Evolutionary conservation across 352 stramenopile genomes (phyloP).

Genomic region (Globisporangium okanoganense): DNA sequence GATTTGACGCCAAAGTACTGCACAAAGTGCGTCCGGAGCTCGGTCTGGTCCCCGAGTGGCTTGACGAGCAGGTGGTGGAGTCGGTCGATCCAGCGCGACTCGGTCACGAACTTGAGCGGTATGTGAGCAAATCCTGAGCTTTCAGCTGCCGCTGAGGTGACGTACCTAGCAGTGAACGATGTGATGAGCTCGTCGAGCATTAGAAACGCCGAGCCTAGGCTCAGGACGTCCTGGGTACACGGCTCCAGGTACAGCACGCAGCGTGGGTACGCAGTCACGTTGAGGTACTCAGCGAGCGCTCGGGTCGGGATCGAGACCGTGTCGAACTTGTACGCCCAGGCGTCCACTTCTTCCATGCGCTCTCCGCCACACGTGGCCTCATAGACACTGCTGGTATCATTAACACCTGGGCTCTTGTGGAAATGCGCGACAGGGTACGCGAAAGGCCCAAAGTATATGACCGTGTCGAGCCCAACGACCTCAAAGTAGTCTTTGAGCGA

Average conservation of each 20-base stretch:
- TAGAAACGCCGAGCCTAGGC: conserved; percentile 20
- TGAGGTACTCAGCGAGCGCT: conserved; percentile 13
- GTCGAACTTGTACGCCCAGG: conserved; percentile 40
- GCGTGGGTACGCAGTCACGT: conserved; percentile 11
- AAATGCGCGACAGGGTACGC: conserved; percentile 38
- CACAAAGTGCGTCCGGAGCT: conserved; percentile 25
- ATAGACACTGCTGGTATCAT: conserved; percentile 3
- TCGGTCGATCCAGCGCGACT: conserved; percentile 35
- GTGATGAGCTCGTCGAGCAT: conserved; percentile 34
- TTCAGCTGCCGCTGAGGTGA: neutral
- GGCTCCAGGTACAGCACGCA: conserved; percentile 4
- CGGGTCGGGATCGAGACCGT: conserved; percentile 21
- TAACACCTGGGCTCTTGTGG: conserved; percentile 4
- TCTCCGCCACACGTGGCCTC: conserved; percentile 4
- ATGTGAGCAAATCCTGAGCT: neutral
- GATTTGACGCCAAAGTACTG: conserved; percentile 15
- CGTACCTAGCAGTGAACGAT: neutral
- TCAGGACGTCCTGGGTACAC: conserved; percentile 12
- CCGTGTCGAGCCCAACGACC: conserved; percentile 22
- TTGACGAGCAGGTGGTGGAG: conserved; percentile 31
- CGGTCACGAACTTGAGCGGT: conserved; percentile 19
- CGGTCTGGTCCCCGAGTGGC: conserved; percentile 12
- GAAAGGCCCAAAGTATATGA: conserved; percentile 41
- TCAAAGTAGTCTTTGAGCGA: conserved; percentile 21
- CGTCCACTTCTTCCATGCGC: conserved; percentile 7